Evolutionary conservation across 176 grass and related monocot genomes (phyloP), one percentile per base, ranked within the genome.

Genomic region (Paspalum notatum): DNA sequence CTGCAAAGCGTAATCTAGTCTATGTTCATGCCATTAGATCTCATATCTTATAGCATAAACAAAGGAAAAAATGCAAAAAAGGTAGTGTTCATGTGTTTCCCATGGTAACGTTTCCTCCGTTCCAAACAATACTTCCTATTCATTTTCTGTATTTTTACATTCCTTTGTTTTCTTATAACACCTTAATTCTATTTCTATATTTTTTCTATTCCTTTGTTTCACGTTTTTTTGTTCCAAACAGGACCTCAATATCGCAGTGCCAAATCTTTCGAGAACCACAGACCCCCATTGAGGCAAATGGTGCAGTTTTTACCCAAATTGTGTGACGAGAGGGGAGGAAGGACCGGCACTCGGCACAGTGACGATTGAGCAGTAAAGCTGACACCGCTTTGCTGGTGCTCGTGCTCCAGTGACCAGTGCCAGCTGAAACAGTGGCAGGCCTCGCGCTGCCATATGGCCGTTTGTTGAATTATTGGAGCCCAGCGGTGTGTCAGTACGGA

Each of bases 401-500:
- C 53, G 12, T 53, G 76, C 47, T 51, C 2, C 75, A 25, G 27
- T 42, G 62, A 79, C 76, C 70, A 62, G 71, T 76, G 82, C 85
- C 86, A 61, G 51, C 44, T 45, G 45, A 57, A 72, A 61, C 86
- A 78, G 47, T 72, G 53, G 37, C 76, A 62, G 68, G 22, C 62
- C 32, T 32, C 32, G 32, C 15, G 57, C 47, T 14, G 62, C 82
- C 87, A 85, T 81, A 64, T 85, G 87, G 82, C 87, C 82, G 82
- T 89, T 83, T 85, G 82, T 32, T 89, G 82, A 81, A 81, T 85
- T 81, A 85, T 85, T 89, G 87, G 82, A 74, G 62, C 75, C 10
- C 32, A 41, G 74, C 1, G 7, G 27, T 79, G 27, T 52, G 77
- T 27, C 53, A 7, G 16, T 8, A 42, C 41, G 32, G 45, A 42